Evolutionary conservation across 1,139 yeast genomes (phyloP).

Genomic region (Diutina mesorugosa): DNA sequence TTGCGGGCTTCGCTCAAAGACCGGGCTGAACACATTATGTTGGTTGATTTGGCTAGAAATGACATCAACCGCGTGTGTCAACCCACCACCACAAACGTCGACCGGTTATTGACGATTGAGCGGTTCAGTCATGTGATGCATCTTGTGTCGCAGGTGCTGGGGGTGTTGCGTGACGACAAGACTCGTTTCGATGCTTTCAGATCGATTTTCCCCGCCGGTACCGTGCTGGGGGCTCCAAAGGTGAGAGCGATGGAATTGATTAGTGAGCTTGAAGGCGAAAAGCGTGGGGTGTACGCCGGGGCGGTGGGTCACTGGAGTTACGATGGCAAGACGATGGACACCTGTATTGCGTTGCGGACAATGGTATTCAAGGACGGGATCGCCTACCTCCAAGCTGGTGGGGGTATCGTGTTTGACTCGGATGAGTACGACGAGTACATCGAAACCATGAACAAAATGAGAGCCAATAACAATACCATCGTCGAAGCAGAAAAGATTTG

Average conservation of each 20-base stretch:
- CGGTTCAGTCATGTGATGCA: constrained; percentile 97
- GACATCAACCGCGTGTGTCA: constrained; percentile 92
- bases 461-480: constrained; percentile 80
- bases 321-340: constrained; percentile 86
- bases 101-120: constrained; percentile 77
- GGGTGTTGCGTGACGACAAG: constrained; percentile 70
- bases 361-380: constrained; percentile 88
- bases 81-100: constrained; percentile 75
- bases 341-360: constrained; percentile 93
- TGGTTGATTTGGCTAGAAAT: constrained; percentile 92
- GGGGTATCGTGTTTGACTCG: constrained; percentile 92
- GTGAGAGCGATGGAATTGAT: constrained; percentile 93
- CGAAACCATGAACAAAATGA: constrained; percentile 96
- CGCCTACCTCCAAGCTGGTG: constrained; percentile 96
- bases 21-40: constrained; percentile 96
- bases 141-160: constrained; percentile 88
- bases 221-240: constrained; percentile 97
- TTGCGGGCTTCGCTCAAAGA: constrained; percentile 76
- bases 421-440: constrained; percentile 92
- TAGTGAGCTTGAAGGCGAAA: constrained; percentile 78
- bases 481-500: constrained; percentile 81
- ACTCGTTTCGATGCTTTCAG: constrained; percentile 93
- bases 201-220: constrained; percentile 97
- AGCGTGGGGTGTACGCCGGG: constrained; percentile 95
- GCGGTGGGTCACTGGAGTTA: constrained; percentile 99